A percentile compares a stretch with the other conserved stretches of the same genome.
Evolutionary conservation across 768 basidiomycete species (phyloP).

Genomic region (Omphalotus guepiniiformis): DNA sequence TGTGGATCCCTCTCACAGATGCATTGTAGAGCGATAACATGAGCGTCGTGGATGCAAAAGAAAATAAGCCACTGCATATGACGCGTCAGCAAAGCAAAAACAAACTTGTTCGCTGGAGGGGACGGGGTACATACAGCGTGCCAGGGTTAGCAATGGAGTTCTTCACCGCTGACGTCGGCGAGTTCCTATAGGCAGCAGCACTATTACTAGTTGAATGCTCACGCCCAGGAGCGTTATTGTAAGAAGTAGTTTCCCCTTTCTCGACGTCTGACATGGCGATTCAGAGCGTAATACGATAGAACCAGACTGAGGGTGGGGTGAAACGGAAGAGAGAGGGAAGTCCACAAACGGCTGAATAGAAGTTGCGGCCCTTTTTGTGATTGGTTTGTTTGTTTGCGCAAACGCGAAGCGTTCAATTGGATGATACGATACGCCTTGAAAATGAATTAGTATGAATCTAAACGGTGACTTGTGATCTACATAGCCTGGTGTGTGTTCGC

Average conservation of each 20-base stretch:
- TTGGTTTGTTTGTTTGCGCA: no score
- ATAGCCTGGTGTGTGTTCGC: no score
- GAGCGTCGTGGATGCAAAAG: slow-evolving; percentile 81
- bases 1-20: slow-evolving; percentile 43
- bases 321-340: no score
- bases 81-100: slow-evolving; percentile 5
- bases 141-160: slow-evolving; percentile 55
- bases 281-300: not conserved
- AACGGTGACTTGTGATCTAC: no score
- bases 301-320: not conserved
- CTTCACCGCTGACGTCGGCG: slow-evolving; percentile 22
- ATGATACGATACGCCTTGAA: no score
- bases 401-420: no score
- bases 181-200: slow-evolving; percentile 15
- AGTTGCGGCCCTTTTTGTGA: no score
- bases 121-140: slow-evolving; percentile 37
- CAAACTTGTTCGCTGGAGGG: not conserved
- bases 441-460: no score
- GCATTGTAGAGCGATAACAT: slow-evolving; percentile 75
- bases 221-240: slow-evolving; percentile 16
- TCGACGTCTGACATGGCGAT: slow-evolving; percentile 27
- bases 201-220: slow-evolving; percentile 4
- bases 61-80: slow-evolving; percentile 61
- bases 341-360: no score
- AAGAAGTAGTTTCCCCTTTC: slow-evolving; percentile 30